These are phyloP conservation scores for Botrytis pseudocinerea DNA, from an alignment of 2,329 filamentous ascomycete genomes.

Conservation along the genomic window DNA sequence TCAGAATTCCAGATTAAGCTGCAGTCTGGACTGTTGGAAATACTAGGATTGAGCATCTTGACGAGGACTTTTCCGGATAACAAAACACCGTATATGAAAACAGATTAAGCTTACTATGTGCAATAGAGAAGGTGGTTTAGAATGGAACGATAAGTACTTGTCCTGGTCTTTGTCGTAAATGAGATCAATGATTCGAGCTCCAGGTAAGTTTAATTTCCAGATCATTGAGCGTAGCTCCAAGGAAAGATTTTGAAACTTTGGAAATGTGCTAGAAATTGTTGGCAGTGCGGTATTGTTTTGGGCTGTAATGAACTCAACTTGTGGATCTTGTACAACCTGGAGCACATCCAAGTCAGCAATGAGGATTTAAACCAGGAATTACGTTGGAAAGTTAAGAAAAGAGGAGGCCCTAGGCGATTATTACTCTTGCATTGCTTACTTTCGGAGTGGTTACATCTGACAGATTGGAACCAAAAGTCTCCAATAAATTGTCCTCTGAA, in stretches of 20 bases:
- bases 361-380: not conserved
- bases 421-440: not conserved
- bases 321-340: not conserved
- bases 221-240: not conserved
- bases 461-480: not conserved
- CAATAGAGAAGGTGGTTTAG: not conserved
- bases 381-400: not conserved
- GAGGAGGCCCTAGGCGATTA: not conserved
- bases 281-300: not conserved
- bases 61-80: too few relatives aligned
- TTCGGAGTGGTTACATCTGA: not conserved
- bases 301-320: not conserved
- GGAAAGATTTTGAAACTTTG: not conserved
- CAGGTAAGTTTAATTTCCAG: not conserved
- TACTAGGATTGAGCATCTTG: not conserved
- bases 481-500: not conserved
- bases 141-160: conserved; percentile 13
- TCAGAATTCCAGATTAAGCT: not conserved
- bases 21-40: not conserved
- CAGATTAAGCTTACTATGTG: conserved; percentile 9
- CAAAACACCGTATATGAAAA: not conserved
- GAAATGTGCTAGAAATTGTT: not conserved
- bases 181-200: conserved; percentile 5
- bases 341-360: not conserved
- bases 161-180: conserved; percentile 14